Evolutionary conservation across 2,329 filamentous ascomycete species (phyloP), one percentile per base, ranked within the genome.

Genomic region (Davidsoniella virescens): DNA sequence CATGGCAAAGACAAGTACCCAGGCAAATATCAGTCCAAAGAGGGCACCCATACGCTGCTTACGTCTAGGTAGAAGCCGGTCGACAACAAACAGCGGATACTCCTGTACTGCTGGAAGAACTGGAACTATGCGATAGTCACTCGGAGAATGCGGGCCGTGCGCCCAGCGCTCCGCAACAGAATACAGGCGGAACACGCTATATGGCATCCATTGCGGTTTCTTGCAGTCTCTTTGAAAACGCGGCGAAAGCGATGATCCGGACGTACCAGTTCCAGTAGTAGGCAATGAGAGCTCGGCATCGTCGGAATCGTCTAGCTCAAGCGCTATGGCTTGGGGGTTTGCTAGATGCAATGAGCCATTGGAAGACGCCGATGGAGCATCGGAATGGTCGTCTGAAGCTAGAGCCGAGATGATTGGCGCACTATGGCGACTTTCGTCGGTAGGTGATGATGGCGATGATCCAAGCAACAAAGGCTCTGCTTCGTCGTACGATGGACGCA

Each of bases 1-100:
- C 40, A 87, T 61, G 18, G 74, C 71, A 61, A 88, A 90, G 0
- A 74, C 71, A 46, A 84, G 60, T 14, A 86, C 63, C 85, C 84
- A 92, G 47, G 75, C 63, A 26, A 73, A 70, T 45, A 83, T 75
- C 55, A 79, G 82, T 36, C 69, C 64, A 41, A 77, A 62, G 46
- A 83, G 66, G 5, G 84, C 65, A 57, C 67, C 67, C n/a, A 75
- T 60, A 39, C 78, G 75, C 48, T 82, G 77, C 55, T 66, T 73
- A 54, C 64, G 65, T 52, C 72, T 72, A 0, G 81, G 79, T 2
- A 84, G 65, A 56, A 76, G 73, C 49, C 67, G 71, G 55, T 86
- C 74, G 52, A 87, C 60, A 40, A 86, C 63, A 42, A 65, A 64
- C 53, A 84, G 66, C 1, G 84, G 85, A 29, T 75, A 75, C 54